A percentile compares a stretch with the other conserved stretches of the same genome.
These are phyloP conservation scores for Nidula niveotomentosa DNA, from an alignment of 1,284 basidiomycete genomes.

Conservation along the genomic window DNA sequence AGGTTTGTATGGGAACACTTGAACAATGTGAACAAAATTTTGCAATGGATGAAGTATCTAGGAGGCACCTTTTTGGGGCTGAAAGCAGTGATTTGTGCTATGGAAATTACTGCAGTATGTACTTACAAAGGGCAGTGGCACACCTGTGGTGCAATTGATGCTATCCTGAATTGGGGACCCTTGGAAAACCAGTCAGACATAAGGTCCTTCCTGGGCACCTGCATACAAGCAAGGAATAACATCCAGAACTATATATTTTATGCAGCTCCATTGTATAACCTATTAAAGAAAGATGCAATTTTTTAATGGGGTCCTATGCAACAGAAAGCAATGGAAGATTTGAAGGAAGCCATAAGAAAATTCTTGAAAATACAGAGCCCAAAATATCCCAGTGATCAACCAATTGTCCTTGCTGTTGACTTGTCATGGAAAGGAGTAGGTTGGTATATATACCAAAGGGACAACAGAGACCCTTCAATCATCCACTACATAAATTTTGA, in stretches of 20 bases:
- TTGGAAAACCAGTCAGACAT: constrained; percentile 17
- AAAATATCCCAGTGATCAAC: constrained; percentile 16
- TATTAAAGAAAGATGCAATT: constrained; percentile 16
- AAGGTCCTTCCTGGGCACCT: constrained; percentile 22
- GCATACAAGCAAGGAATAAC: constrained; percentile 18
- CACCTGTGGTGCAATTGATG: constrained; percentile 2
- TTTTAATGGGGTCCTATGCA: constrained; percentile 22
- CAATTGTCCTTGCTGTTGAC: constrained; percentile 29
- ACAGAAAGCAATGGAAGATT: constrained; percentile 16
- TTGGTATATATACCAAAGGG: constrained; percentile 16
- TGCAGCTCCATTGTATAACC: constrained; percentile 21
- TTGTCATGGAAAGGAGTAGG: constrained; percentile 7
- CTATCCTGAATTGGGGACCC: constrained; percentile 15
- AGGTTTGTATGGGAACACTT: constrained; percentile 32
- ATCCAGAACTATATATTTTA: constrained; percentile 18
- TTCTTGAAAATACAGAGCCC: constrained; percentile 25
- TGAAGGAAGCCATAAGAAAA: constrained; percentile 21
- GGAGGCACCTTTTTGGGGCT: constrained; percentile 13
- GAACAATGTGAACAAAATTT: constrained; percentile 19
- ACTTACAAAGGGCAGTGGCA: constrained; percentile 18
- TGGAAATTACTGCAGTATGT: constrained; percentile 17
- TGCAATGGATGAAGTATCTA: constrained; percentile 19
- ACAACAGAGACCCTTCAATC: constrained; percentile 11
- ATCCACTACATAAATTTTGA: constrained; percentile 22
- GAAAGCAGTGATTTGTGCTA: constrained; percentile 12